Evolutionary conservation across 345 rosid genomes (phyloP).

Genomic region (Eucalyptus erythrocorys): DNA sequence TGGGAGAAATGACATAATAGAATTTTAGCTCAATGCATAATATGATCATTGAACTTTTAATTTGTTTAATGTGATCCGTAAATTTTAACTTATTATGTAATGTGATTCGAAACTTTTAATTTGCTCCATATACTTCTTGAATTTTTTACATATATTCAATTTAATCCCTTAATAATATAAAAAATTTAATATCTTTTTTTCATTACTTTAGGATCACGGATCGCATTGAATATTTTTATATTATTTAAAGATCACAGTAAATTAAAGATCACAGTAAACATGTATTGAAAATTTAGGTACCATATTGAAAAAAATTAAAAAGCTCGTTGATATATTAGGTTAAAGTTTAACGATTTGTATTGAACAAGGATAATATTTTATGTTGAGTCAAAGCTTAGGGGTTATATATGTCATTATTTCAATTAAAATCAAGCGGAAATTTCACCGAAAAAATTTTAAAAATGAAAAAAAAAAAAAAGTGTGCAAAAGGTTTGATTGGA

Average conservation of each 20-base stretch:
- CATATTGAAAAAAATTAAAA: too few relatives aligned
- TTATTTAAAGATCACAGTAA: too few relatives aligned
- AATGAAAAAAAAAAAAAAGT: fast-evolving
- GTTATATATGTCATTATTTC: background rate
- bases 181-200: too few relatives aligned
- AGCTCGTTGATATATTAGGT: fast-evolving
- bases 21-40: fast-evolving
- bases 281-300: fast-evolving
- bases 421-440: background rate
- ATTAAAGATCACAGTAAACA: too few relatives aligned
- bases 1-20: too few relatives aligned
- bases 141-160: too few relatives aligned
- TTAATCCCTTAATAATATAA: background rate
- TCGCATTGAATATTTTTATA: fast-evolving
- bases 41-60: fast-evolving
- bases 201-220: fast-evolving
- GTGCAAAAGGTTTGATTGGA: background rate
- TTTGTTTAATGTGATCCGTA: fast-evolving
- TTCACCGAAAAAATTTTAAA: background rate
- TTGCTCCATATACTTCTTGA: fast-evolving
- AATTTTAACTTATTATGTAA: fast-evolving
- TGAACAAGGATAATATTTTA: too few relatives aligned
- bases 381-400: too few relatives aligned
- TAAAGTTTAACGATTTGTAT: too few relatives aligned
- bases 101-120: fast-evolving